Percentiles rank a stretch among this genome's conserved stretches.
These are phyloP conservation scores for Phanerochaete carnosa DNA, from an alignment of 768 basidiomycete species.

Conservation along the genomic window DNA sequence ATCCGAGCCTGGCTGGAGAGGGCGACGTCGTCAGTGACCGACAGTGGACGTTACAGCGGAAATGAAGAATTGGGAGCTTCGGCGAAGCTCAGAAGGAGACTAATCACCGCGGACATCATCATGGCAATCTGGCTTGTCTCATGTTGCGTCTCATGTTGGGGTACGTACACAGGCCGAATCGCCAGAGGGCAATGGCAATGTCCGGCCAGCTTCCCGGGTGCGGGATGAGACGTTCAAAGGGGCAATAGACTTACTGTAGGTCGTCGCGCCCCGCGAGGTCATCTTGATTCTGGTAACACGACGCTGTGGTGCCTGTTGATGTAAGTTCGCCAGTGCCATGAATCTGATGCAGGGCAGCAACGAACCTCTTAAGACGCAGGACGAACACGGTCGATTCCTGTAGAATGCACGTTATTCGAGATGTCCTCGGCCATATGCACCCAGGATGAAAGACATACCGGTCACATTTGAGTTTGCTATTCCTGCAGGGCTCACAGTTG, in stretches of 20 bases:
- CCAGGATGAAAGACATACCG: constrained; percentile 43
- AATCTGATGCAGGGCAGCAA: neutral
- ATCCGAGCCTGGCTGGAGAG: constrained; percentile 32
- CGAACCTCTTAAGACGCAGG: constrained; percentile 78
- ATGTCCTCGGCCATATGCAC: constrained; percentile 12
- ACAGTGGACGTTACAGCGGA: neutral
- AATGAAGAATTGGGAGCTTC: constrained; percentile 22
- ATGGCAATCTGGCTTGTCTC: no score
- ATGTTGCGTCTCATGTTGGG: no score
- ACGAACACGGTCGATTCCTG: constrained; percentile 87
- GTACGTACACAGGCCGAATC: neutral
- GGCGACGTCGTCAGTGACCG: constrained; percentile 10
- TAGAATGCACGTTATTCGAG: constrained; percentile 4
- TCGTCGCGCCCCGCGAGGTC: constrained; percentile 57
- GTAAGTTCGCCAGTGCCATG: constrained; percentile 10
- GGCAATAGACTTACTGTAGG: constrained; percentile 43
- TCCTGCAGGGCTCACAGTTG: constrained; percentile 86
- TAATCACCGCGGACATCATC: constrained; percentile 7
- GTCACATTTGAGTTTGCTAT: constrained; percentile 87
- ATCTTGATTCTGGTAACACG: constrained; percentile 70
- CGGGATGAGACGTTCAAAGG: neutral
- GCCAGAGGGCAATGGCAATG: neutral
- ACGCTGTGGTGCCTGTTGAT: constrained; percentile 65
- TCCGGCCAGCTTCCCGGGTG: neutral
- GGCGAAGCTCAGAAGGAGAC: constrained; percentile 5